Evolutionary conservation across 345 rosid genomes (phyloP), one percentile per base, ranked within the genome.

Genomic region (Sisymbrium altissimum): DNA sequence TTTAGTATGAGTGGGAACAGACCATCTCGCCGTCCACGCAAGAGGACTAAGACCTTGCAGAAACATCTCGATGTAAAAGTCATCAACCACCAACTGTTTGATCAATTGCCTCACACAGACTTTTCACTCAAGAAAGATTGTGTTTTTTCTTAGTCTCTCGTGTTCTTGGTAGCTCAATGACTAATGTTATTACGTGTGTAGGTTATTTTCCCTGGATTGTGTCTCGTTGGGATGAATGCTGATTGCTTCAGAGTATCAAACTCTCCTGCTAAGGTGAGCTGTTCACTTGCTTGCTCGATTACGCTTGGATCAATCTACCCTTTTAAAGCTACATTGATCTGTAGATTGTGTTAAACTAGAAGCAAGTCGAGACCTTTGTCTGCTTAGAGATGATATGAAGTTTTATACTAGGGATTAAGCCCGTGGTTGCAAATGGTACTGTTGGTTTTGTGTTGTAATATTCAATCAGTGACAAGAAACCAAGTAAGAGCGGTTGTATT

Each of bases 1-100:
- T 95, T 88, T 70, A 71, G 86, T 73, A 82, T 92, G 91, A 90
- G 97, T 17, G 99, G 97, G 56, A 87, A 86, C 12, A 86, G 93
- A 40, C 91, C 97, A 11, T 70, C 92, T 4, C 81, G 99, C 35
- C 78, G 97, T 59, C 99, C 97, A 18, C 73, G 73, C 58, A 95
- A 87, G 78, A 82, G 97, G 27, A 82, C 93, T 5, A 92, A 86
- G 83, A 84, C 83, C 7, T 79, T 83, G 53, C 97, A 95, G 84
- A 95, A 87, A 61, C 82, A 82, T 66, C 83, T 95, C 53, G 96
- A 89, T 82, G 99, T 95, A 79, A n/a, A n/a, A 71, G 85, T 52
- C 52, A 5, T 57, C 25, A 23, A 23, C 3, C 57, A 2, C 64
- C 21, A 72, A 3, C 74, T 78, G 74, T 65, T 71, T 64, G 77